phyloP scores from a whole-genome alignment of 2,329 filamentous ascomycete species.

The Botrytis aclada region DNA sequence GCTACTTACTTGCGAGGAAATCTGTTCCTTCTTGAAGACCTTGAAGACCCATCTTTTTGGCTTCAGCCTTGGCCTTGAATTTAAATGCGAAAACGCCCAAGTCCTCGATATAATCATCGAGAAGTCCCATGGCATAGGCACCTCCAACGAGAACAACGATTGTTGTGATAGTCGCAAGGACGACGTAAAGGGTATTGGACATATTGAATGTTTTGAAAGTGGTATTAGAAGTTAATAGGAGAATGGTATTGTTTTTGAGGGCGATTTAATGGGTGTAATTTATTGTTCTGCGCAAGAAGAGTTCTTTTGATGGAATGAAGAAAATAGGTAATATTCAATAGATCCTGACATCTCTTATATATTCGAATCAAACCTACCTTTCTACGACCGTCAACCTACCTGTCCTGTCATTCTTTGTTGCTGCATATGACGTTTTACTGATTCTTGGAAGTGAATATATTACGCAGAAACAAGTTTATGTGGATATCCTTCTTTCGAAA shows the following conservation, averaged over 20 bases:
- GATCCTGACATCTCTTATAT: neutral
- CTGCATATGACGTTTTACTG: slow-evolving; percentile 14
- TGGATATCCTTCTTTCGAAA: neutral
- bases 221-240: neutral
- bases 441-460: slow-evolving; percentile 15
- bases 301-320: neutral
- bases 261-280: neutral
- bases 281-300: neutral
- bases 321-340: neutral
- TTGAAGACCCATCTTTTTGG: slow-evolving; percentile 41
- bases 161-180: slow-evolving; percentile 36
- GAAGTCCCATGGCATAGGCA: slow-evolving; percentile 41
- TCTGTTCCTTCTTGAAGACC: slow-evolving; percentile 42
- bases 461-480: slow-evolving; percentile 11
- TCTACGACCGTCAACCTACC: neutral
- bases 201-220: neutral
- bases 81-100: slow-evolving; percentile 42
- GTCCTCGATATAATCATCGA: slow-evolving; percentile 42
- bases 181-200: slow-evolving; percentile 30
- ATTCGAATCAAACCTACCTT: neutral
- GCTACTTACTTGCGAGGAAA: slow-evolving; percentile 39
- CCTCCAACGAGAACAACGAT: slow-evolving; percentile 36
- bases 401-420: neutral
- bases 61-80: slow-evolving; percentile 43
- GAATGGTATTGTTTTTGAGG: neutral